A percentile compares a stretch with the other conserved stretches of the same genome.
phyloP scores from a whole-genome alignment of 257 asterid genomes.

The Solanum lycopersicoides region DNA sequence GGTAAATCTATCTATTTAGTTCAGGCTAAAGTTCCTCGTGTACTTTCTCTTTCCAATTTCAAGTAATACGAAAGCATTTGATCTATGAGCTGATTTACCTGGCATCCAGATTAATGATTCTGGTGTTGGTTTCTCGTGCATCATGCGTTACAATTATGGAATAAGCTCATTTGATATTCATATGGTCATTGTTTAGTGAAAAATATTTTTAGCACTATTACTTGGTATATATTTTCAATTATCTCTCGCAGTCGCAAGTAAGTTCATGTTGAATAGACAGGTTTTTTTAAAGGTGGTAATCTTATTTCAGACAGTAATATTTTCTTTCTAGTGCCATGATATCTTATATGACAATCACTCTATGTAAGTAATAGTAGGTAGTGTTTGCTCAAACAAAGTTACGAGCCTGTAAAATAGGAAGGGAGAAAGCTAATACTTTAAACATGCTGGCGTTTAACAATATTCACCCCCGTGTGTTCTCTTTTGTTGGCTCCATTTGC shows the following conservation, averaged over 20 bases:
- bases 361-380: background rate
- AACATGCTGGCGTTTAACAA: background rate
- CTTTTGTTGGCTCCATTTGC: background rate
- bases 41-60: background rate
- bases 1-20: background rate
- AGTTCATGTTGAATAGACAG: background rate
- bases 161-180: background rate
- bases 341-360: background rate
- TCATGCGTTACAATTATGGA: background rate
- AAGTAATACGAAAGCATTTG: background rate
- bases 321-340: background rate
- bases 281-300: background rate
- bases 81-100: background rate
- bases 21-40: background rate
- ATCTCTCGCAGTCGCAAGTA: background rate
- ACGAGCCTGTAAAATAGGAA: background rate
- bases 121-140: background rate
- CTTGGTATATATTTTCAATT: background rate
- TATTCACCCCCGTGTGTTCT: background rate
- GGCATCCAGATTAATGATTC: background rate
- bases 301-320: background rate
- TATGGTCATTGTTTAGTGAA: background rate
- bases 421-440: background rate
- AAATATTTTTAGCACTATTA: background rate
- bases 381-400: background rate